A percentile compares a stretch with the other conserved stretches of the same genome.
phyloP scores from a whole-genome alignment of 2,329 filamentous ascomycete genomes.

The Huntiella omanensis region DNA sequence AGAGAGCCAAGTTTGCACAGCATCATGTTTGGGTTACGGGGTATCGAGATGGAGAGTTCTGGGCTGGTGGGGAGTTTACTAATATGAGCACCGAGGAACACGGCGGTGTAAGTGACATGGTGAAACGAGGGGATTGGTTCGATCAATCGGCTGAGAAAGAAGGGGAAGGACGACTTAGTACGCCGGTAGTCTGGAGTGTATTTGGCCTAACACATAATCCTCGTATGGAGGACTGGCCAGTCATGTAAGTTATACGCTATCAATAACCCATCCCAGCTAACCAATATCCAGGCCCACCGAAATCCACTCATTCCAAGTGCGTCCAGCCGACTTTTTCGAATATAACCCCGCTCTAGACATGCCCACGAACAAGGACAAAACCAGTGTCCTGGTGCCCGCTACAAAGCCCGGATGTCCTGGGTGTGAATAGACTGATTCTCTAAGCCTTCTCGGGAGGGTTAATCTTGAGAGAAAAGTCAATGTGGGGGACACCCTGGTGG shows the following conservation, averaged over 20 bases:
- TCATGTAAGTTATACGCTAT: conserved; percentile 23
- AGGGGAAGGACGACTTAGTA: conserved; percentile 13
- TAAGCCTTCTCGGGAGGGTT: conserved; percentile 9
- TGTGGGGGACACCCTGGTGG: conserved; percentile 81
- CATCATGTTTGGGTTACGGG: conserved; percentile 32
- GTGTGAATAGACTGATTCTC: neutral
- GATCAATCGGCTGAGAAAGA: conserved; percentile 12
- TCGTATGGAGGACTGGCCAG: conserved; percentile 30
- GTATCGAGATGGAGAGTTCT: conserved; percentile 29
- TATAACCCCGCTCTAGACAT: conserved; percentile 28
- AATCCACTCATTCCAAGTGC: conserved; percentile 27
- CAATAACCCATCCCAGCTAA: neutral
- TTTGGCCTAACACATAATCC: conserved; percentile 31
- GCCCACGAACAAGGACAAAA: conserved; percentile 20
- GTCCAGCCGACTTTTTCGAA: conserved; percentile 28
- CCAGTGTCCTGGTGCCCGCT: conserved; percentile 20
- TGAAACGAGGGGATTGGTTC: conserved; percentile 28
- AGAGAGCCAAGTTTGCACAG: conserved; percentile 25
- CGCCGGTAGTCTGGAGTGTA: conserved; percentile 27
- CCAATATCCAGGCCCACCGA: conserved; percentile 25
- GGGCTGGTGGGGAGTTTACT: conserved; percentile 31
- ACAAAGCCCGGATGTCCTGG: conserved; percentile 10
- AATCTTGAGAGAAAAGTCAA: conserved; percentile 95
- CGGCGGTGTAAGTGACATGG: conserved; percentile 28
- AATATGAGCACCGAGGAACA: conserved; percentile 27